Base-by-base conservation (phyloP, 805 yeast genomes). In the Lachancea kluyveri region DNA sequence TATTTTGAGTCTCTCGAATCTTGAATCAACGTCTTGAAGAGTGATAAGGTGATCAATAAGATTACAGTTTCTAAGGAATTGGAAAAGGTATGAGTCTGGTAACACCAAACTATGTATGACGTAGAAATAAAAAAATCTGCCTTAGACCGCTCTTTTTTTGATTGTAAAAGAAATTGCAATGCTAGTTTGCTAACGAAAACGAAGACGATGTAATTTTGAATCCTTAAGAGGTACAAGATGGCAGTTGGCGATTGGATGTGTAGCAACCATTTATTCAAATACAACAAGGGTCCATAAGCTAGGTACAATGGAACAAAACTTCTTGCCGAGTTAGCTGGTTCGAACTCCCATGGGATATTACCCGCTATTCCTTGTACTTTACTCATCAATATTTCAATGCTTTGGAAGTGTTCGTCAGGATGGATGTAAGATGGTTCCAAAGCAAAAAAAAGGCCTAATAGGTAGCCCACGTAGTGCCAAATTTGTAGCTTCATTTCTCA, bases 351-450 rank as follows among this genome's bases (percentile, higher is more conserved):
- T 0, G 96, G 88, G 1, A 68, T 46, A 9, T 65, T 62, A 6
- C 50, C 46, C 6, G 31, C 31, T 3, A 28, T 28, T 4, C 38
- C 35, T 8, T 31, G 29, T n/a, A 42, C 30, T 17, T 28, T 23
- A 3, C 26, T 30, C 6, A 41, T 37, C 15, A 90, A 49, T 1
- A 81, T 79, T 53, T 87, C 94, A 28, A 94, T 71, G n/a, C 79
- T 73, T 54, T 94, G 99, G 54, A 85, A 84, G 54, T 88, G 96
- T 60, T 92, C 99, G 64, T 92, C 99, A 0, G 99, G 99, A 45
- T 94, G 99, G 28, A 92, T 77, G 52, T 94, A 92, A 0, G 96
- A 84, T 18, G 80, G 69, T 34, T 80, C 74, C 2, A 82, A 52
- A 0, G 82, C 77, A 26, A 85, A 61, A 16, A 70, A 60, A 14